phyloP scores from a whole-genome alignment of 768 basidiomycete species.

The Guyanaporus albipodus region DNA sequence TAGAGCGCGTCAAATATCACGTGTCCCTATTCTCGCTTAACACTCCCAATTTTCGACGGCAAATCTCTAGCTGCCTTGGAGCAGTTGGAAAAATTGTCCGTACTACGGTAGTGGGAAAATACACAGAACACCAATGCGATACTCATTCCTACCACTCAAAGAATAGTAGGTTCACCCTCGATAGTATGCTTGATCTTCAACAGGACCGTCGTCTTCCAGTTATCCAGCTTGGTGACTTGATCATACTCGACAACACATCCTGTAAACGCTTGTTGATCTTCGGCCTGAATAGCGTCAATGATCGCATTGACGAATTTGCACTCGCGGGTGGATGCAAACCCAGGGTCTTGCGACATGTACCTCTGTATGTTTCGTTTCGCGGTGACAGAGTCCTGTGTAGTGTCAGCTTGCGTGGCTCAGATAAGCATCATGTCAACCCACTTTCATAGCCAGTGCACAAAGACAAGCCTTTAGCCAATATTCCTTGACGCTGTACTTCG shows the following conservation, averaged over 20 bases:
- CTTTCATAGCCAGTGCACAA: constrained; percentile 84
- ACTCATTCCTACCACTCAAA: too few relatives aligned
- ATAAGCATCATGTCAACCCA: constrained; percentile 39
- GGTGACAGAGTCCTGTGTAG: constrained; percentile 72
- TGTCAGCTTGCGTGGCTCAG: constrained; percentile 9
- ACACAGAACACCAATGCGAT: too few relatives aligned
- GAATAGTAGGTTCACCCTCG: constrained; percentile 48
- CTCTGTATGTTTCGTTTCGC: constrained; percentile 74
- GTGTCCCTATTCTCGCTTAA: too few relatives aligned
- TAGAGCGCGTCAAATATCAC: too few relatives aligned
- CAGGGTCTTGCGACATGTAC: constrained; percentile 78
- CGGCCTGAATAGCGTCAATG: constrained; percentile 71
- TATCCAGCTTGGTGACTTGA: constrained; percentile 87
- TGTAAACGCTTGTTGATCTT: constrained; percentile 72
- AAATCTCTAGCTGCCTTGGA: too few relatives aligned
- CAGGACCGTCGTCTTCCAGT: constrained; percentile 92
- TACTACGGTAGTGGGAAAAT: too few relatives aligned
- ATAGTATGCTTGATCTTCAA: constrained; percentile 86
- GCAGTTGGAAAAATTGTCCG: too few relatives aligned
- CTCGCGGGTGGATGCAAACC: constrained; percentile 87
- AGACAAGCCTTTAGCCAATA: constrained; percentile 88
- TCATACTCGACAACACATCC: constrained; percentile 89
- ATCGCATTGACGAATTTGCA: constrained; percentile 80
- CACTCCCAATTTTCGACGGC: too few relatives aligned
- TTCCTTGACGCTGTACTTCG: constrained; percentile 99